Evolutionary conservation across 2,329 filamentous ascomycete species (phyloP).

Genomic region (Xylaria sp.): DNA sequence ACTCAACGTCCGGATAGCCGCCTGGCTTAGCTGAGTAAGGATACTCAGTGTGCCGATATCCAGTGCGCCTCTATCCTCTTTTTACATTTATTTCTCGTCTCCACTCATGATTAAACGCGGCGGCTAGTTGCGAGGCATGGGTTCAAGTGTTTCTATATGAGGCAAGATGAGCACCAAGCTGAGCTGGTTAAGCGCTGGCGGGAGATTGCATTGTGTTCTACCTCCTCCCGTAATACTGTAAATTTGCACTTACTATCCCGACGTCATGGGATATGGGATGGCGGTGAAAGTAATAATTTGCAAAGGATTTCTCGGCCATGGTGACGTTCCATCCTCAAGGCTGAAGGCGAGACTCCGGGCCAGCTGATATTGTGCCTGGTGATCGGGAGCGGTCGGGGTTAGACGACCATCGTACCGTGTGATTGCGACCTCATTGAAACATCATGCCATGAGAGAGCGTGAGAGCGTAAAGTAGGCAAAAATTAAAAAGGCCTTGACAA

Average conservation of each 20-base stretch:
- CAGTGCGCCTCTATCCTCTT: slow-evolving; percentile 1
- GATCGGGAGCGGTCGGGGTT: too few relatives aligned
- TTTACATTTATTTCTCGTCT: neutral
- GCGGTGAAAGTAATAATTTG: neutral
- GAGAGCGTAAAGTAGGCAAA: too few relatives aligned
- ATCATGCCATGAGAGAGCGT: too few relatives aligned
- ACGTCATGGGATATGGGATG: neutral
- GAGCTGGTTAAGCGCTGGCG: slow-evolving; percentile 22
- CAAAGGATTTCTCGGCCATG: neutral
- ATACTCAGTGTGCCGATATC: neutral
- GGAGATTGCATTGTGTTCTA: slow-evolving; percentile 18
- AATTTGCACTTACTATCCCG: neutral
- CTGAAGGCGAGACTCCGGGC: neutral
- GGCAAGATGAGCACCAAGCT: slow-evolving; percentile 12
- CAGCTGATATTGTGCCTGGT: too few relatives aligned
- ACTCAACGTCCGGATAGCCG: slow-evolving; percentile 26
- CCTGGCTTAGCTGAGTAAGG: slow-evolving; percentile 19
- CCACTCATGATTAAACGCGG: slow-evolving; percentile 23
- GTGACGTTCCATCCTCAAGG: neutral
- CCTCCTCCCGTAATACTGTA: neutral
- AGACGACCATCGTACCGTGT: too few relatives aligned
- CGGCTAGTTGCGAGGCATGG: slow-evolving; percentile 11
- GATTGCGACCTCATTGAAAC: too few relatives aligned
- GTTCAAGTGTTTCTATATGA: neutral
- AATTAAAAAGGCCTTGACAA: slow-evolving; percentile 7